A percentile compares a stretch with the other conserved stretches of the same genome.
Evolutionary conservation across 1,284 basidiomycete genomes (phyloP).

Genomic region (Sporisorium reilianum): DNA sequence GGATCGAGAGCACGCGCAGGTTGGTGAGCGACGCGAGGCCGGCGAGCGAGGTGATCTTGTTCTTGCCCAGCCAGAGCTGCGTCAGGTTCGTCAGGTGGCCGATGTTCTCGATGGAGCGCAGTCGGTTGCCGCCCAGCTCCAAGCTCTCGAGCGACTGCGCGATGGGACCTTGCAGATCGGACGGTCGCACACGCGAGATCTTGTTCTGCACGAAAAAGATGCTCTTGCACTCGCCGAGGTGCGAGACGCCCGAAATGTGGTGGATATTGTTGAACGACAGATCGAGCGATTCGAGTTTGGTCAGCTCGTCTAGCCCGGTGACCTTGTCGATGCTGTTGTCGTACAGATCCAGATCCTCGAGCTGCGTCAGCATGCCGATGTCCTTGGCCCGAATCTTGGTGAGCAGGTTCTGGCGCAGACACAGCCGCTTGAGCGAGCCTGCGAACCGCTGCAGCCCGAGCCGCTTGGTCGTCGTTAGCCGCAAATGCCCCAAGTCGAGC

Average conservation of each 20-base stretch:
- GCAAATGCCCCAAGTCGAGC: slow-evolving; percentile 87
- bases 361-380: slow-evolving; percentile 73
- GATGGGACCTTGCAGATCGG: slow-evolving; percentile 76
- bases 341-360: slow-evolving; percentile 93
- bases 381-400: slow-evolving; percentile 75
- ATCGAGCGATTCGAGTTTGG: slow-evolving; percentile 83
- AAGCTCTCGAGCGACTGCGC: slow-evolving; percentile 79
- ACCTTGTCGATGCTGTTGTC: slow-evolving; percentile 82
- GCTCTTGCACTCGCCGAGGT: slow-evolving; percentile 75
- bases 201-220: slow-evolving; percentile 97
- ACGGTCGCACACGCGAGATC: slow-evolving; percentile 78
- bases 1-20: slow-evolving; percentile 75
- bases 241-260: slow-evolving; percentile 73
- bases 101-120: slow-evolving; percentile 89
- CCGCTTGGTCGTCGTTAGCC: slow-evolving; percentile 76
- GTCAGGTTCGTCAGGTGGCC: slow-evolving; percentile 85
- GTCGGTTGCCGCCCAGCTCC: slow-evolving; percentile 91
- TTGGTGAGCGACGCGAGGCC: slow-evolving; percentile 36
- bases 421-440: slow-evolving; percentile 79
- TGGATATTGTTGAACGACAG: slow-evolving; percentile 91
- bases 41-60: slow-evolving; percentile 63
- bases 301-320: slow-evolving; percentile 70
- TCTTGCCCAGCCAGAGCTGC: slow-evolving; percentile 94
- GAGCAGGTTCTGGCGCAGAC: slow-evolving; percentile 89
- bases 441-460: slow-evolving; percentile 78